Conservation (phyloP, 2,329 filamentous ascomycete genomes). For the Diaporthe longicolla region DNA sequence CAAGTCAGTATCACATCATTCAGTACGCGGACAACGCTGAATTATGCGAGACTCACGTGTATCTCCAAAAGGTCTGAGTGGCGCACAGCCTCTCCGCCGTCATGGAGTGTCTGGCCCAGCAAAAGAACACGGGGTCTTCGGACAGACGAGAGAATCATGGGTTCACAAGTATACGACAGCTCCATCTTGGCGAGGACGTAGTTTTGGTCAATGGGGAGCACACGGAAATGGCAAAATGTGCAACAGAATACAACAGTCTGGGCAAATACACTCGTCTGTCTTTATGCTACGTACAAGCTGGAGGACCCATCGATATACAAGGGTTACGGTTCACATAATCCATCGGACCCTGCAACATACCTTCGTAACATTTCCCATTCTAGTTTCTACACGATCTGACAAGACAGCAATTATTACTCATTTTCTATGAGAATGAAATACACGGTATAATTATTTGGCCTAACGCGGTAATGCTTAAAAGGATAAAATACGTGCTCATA, state of each 20-base stretch:
- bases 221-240: background rate
- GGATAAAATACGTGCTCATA: too few relatives aligned
- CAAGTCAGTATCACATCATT: background rate
- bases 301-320: background rate
- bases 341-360: background rate
- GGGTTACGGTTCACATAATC: background rate
- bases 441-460: too few relatives aligned
- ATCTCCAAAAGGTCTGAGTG: slow-evolving; percentile 19
- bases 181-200: background rate
- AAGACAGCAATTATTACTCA: too few relatives aligned
- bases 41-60: slow-evolving; percentile 14
- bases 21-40: background rate
- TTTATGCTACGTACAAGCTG: slow-evolving; percentile 2
- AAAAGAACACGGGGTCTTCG: slow-evolving; percentile 16
- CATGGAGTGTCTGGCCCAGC: slow-evolving; percentile 28
- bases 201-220: background rate
- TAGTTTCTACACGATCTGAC: too few relatives aligned
- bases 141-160: background rate
- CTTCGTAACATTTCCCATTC: too few relatives aligned
- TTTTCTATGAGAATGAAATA: too few relatives aligned
- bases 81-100: slow-evolving; percentile 28
- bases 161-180: background rate
- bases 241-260: background rate
- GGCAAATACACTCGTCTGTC: background rate
- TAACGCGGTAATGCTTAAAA: too few relatives aligned